A percentile compares a stretch with the other conserved stretches of the same genome.
Evolutionary conservation across 352 stramenopile genomes (phyloP).

Genomic region (Thalassiosira mediterranea): DNA sequence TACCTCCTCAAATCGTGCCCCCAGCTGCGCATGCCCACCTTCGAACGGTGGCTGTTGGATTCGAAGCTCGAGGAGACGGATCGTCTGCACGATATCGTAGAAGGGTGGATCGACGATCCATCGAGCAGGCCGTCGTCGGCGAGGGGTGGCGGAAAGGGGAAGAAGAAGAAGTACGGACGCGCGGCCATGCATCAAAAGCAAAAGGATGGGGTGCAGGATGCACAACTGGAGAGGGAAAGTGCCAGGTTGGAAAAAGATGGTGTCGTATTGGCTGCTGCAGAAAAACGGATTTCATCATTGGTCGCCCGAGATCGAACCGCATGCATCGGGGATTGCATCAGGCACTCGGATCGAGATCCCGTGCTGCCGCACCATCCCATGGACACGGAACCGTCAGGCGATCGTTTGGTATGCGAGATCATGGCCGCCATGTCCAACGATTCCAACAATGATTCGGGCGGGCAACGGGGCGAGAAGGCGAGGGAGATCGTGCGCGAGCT

Average conservation of each 20-base stretch:
- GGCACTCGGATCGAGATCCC: too few relatives aligned
- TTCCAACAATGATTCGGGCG: not conserved
- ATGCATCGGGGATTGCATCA: too few relatives aligned
- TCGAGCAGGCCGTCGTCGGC: not conserved
- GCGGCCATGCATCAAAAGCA: slow-evolving; percentile 17
- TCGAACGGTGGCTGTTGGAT: slow-evolving; percentile 77
- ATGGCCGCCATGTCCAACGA: slow-evolving; percentile 2
- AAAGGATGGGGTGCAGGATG: too few relatives aligned
- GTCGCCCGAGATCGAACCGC: too few relatives aligned
- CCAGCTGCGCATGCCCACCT: slow-evolving; percentile 65
- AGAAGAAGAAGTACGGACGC: slow-evolving; percentile 34
- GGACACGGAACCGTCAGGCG: slow-evolving; percentile 36
- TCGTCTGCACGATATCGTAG: slow-evolving; percentile 20
- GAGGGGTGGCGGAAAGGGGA: slow-evolving; percentile 3
- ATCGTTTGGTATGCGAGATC: slow-evolving; percentile 57
- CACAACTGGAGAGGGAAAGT: not conserved
- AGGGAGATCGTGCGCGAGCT: slow-evolving; percentile 38
- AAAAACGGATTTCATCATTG: too few relatives aligned
- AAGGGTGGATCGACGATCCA: slow-evolving; percentile 20
- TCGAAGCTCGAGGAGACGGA: slow-evolving; percentile 62
- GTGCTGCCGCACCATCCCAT: slow-evolving; percentile 42
- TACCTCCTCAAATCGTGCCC: slow-evolving; percentile 54
- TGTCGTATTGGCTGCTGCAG: too few relatives aligned
- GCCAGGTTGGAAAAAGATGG: slow-evolving; percentile 28
- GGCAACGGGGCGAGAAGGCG: slow-evolving; percentile 1